A percentile compares a stretch with the other conserved stretches of the same genome.
phyloP scores from a whole-genome alignment of 108 stramenopile species.

The Fistulifera pelliculosa region DNA sequence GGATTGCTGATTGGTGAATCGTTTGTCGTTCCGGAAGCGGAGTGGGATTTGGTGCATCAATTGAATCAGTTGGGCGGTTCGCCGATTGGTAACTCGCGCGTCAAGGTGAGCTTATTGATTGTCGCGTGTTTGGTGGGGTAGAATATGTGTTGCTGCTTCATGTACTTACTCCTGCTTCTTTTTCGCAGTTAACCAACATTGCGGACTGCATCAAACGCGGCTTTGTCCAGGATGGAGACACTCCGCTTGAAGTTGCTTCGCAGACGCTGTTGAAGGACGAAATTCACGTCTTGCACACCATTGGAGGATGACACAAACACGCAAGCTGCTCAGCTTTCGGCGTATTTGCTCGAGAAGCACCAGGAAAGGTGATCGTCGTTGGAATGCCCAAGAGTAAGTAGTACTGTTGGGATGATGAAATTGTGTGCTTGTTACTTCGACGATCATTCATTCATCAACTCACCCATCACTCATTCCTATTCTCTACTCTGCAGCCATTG shows the following conservation, averaged over 20 bases:
- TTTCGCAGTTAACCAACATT: constrained; percentile 77
- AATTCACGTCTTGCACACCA: constrained; percentile 82
- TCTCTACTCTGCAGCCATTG: constrained; percentile 22
- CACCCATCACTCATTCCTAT: background rate
- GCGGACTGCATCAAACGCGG: constrained; percentile 79
- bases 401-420: too few species aligned
- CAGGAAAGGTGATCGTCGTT: constrained; percentile 77
- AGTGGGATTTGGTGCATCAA: constrained; percentile 41
- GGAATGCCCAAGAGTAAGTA: constrained; percentile 77
- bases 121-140: too few species aligned
- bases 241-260: constrained; percentile 78
- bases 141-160: too few species aligned
- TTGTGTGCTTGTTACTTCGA: too few species aligned
- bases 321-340: constrained; percentile 80
- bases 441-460: background rate
- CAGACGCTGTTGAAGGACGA: constrained; percentile 70
- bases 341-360: constrained; percentile 73
- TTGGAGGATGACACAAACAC: constrained; percentile 93
- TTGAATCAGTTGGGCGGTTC: constrained; percentile 76
- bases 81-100: constrained; percentile 87
- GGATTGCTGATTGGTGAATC: constrained; percentile 78
- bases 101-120: constrained; percentile 54
- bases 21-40: constrained; percentile 50
- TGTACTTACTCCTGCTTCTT: too few species aligned
- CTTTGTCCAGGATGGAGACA: constrained; percentile 63